Conservation (phyloP, 2,329 filamentous ascomycete species). For the Sporothrix brasiliensis region DNA sequence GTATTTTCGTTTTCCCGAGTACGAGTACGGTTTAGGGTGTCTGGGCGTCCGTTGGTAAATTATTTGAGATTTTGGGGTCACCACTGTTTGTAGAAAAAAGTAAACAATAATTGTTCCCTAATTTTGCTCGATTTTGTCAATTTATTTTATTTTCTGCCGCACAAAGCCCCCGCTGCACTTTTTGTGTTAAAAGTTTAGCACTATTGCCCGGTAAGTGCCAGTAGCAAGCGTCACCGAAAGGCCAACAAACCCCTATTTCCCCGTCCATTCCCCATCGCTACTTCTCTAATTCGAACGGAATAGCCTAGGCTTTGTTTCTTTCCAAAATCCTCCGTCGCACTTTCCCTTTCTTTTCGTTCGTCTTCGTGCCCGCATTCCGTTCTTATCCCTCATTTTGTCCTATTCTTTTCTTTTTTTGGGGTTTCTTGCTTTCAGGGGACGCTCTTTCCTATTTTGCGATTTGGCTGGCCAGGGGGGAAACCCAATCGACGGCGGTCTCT, state of each 20-base stretch:
- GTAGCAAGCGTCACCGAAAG: not conserved
- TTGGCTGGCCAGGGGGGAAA: conserved; percentile 5
- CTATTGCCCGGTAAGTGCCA: conserved; percentile 5
- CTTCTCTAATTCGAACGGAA: not conserved
- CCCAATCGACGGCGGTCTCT: conserved; percentile 1
- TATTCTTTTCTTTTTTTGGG: not conserved
- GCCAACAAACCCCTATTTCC: conserved; percentile 9
- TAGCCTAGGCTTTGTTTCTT: conserved; percentile 4
- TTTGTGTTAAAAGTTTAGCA: not conserved
- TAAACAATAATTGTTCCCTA: conserved; percentile 13
- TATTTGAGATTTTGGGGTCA: not conserved
- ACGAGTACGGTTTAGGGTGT: conserved; percentile 22
- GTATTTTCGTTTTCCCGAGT: conserved; percentile 13
- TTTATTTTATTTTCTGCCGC: conserved; percentile 21
- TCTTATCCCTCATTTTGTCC: conserved; percentile 22
- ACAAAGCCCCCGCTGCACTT: conserved; percentile 20
- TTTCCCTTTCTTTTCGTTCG: conserved; percentile 13
- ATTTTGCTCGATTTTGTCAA: conserved; percentile 2
- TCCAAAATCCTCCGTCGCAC: conserved; percentile 1
- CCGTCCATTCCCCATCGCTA: not conserved
- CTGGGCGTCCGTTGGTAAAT: not conserved
- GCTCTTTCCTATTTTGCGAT: conserved; percentile 25
- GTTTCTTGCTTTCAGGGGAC: not conserved
- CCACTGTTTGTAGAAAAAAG: conserved; percentile 20
- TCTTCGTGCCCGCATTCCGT: conserved; percentile 20